Evolutionary conservation across 805 yeast genomes (phyloP), one percentile per base, ranked within the genome.

Genomic region (Cyberlindnera suaveolens): DNA sequence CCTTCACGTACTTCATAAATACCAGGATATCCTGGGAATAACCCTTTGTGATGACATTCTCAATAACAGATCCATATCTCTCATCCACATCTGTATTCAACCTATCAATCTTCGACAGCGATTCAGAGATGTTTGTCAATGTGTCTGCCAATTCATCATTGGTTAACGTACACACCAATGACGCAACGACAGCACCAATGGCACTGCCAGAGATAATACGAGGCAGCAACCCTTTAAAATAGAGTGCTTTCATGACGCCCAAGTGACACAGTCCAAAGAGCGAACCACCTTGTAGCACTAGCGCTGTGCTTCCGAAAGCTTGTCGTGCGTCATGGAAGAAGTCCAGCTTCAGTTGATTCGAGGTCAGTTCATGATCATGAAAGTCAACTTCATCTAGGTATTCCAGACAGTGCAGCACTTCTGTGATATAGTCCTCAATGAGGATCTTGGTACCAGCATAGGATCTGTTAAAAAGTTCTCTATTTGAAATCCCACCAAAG

Each of bases 261-360:
- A 93, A 60, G 62, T 93, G 99, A 55, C 96, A 90, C 48, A 93
- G 67, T 0, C 99, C 98, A 66, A 91, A 93, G 18, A 93, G 66
- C 0, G 97, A 85, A 2, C 99, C 98, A 26, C 99, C 99, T 63
- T 93, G 97, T 20, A 93, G 67, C 32, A 91, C 77, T 44, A 93
- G 68, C 0, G 97, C 97, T 0, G 98, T 88, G 38, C 87, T 77
- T 0, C 99, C 99, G 61, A 85, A 77, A 0, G 95, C 81, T 60
- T 88, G 89, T 53, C 86, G 76, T 15, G 86, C 87, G 65, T 82
- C 96, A 60, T 80, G 93, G 66, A 83, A 89, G 62, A 85, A 87
- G 63, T 77, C 89, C 49, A 76, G 71, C 54, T 75, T 85, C 60
- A 70, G 67, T 65, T 76, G 91, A 52, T 41, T 66, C 49, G 48